Evolutionary conservation across 768 basidiomycete genomes (phyloP).

Genomic region (Pisolithus albus): DNA sequence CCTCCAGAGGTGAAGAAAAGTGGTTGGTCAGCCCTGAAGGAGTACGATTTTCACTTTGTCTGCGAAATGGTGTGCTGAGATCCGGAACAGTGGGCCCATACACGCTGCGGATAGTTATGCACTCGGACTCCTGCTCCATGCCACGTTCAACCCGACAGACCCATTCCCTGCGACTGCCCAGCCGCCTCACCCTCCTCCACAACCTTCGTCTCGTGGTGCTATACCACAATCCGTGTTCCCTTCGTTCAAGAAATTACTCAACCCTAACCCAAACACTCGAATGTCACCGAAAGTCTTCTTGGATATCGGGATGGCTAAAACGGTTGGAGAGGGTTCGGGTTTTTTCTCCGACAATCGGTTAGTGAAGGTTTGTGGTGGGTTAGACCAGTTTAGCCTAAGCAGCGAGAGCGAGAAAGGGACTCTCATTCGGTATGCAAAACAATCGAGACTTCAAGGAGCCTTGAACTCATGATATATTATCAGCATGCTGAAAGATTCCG

Average conservation of each 20-base stretch:
- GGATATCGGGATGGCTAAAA: conserved; percentile 70
- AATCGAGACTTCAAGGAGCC: background rate
- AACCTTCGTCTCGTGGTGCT: conserved; percentile 65
- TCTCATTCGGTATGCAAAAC: conserved; percentile 53
- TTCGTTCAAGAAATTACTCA: conserved; percentile 80
- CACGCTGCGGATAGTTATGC: conserved; percentile 81
- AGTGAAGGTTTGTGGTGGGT: conserved; percentile 74
- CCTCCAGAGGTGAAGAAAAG: conserved; percentile 85
- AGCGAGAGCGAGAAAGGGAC: conserved; percentile 73
- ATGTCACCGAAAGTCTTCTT: conserved; percentile 72
- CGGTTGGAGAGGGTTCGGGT: conserved; percentile 48
- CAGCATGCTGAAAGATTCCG: conserved; percentile 74
- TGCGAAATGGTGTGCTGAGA: background rate
- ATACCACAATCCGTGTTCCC: conserved; percentile 75
- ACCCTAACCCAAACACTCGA: conserved; percentile 79
- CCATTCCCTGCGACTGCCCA: conserved; percentile 61
- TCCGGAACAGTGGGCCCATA: conserved; percentile 36
- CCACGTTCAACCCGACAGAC: conserved; percentile 81
- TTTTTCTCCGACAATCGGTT: conserved; percentile 82
- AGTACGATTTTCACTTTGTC: conserved; percentile 41
- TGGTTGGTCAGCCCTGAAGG: conserved; percentile 79
- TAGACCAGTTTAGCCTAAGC: conserved; percentile 79
- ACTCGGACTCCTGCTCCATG: conserved; percentile 78
- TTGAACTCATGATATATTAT: background rate
- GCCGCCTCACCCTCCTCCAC: conserved; percentile 72